Conservation (phyloP, 306 rosid genomes). For the Cicer cuneatum region DNA sequence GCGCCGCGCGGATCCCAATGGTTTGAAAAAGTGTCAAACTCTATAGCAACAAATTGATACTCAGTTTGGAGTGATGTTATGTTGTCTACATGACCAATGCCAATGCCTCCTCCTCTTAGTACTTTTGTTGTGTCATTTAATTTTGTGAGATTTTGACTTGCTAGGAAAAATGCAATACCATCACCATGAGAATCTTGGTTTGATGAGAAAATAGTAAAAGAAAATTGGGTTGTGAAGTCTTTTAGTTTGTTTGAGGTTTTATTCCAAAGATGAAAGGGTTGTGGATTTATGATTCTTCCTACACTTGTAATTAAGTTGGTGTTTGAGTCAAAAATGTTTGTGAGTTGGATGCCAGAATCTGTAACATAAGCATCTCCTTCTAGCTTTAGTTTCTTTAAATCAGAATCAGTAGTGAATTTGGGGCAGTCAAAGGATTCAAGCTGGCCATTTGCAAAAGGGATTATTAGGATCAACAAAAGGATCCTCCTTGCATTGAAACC, state of each 20-base stretch:
- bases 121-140: not conserved
- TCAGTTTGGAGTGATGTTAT: not conserved
- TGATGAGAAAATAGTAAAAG: constrained; percentile 50
- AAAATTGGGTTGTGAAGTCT: constrained; percentile 49
- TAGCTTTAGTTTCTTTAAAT: not conserved
- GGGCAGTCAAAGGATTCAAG: constrained; percentile 15
- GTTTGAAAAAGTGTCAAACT: constrained; percentile 52
- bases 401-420: not conserved
- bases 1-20: constrained; percentile 24
- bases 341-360: constrained; percentile 35
- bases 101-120: constrained; percentile 41
- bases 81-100: constrained; percentile 40
- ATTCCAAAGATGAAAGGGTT: constrained; percentile 46
- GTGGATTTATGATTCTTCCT: not conserved
- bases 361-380: constrained; percentile 30
- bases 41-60: constrained; percentile 52
- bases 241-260: constrained; percentile 17
- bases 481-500: not conserved
- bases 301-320: too few species aligned
- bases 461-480: constrained; percentile 17
- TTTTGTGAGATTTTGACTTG: constrained; percentile 9
- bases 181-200: constrained; percentile 17
- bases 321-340: not conserved
- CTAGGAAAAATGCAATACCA: constrained; percentile 59
- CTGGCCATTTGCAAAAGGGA: constrained; percentile 21